Conservation (phyloP, 1,284 basidiomycete species). For the Pascua guehoae region DNA sequence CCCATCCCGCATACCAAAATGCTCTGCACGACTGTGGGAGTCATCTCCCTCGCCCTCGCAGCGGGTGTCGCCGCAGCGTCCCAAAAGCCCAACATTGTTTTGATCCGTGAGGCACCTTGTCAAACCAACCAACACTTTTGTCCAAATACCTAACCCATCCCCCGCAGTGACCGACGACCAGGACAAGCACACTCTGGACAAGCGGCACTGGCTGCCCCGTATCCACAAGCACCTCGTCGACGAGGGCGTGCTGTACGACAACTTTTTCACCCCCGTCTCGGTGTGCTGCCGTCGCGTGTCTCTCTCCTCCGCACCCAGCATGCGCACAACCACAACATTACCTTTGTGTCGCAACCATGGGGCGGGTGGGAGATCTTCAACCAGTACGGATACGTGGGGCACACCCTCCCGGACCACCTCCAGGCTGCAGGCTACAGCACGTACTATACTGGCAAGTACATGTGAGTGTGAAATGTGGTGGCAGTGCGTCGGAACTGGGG, state of each 20-base stretch:
- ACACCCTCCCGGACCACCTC: conserved; percentile 35
- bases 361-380: conserved; percentile 38
- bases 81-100: conserved; percentile 27
- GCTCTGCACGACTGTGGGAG: too few relatives aligned
- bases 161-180: conserved; percentile 30
- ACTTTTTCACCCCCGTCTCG: conserved; percentile 32
- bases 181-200: conserved; percentile 19
- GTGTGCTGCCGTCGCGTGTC: conserved; percentile 35
- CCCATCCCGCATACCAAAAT: too few relatives aligned
- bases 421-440: conserved; percentile 35
- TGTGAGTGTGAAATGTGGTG: conserved; percentile 13
- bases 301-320: conserved; percentile 31
- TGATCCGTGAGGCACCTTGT: conserved; percentile 18
- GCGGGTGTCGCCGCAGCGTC: too few relatives aligned
- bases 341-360: conserved; percentile 27
- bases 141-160: background rate
- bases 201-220: conserved; percentile 17
- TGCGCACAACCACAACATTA: conserved; percentile 40
- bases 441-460: conserved; percentile 38
- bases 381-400: conserved; percentile 29
- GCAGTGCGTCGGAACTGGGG: too few relatives aligned
- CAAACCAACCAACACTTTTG: too few relatives aligned
- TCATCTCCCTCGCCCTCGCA: too few relatives aligned
- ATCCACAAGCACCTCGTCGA: conserved; percentile 25
- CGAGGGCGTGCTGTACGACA: conserved; percentile 24